These are phyloP conservation scores for Arabidopsis suecica DNA, from an alignment of 345 rosid species.

Conservation along the genomic window DNA sequence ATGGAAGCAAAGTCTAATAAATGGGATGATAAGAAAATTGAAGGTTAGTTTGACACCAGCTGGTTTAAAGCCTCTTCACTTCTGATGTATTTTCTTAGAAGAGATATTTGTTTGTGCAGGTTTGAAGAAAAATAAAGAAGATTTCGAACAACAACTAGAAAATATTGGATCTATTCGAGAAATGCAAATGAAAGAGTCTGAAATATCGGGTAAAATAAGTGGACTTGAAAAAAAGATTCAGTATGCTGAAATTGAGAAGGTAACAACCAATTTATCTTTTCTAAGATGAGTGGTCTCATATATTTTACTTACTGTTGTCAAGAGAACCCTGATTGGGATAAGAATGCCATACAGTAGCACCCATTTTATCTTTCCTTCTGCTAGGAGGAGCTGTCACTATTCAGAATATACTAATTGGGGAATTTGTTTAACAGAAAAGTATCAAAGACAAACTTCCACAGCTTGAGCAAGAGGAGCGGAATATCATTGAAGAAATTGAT, in stretches of 20 bases:
- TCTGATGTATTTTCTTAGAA: constrained; percentile 27
- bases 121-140: constrained; percentile 76
- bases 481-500: constrained; percentile 65
- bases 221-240: constrained; percentile 97
- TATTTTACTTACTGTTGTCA: constrained; percentile 10
- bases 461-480: constrained; percentile 75
- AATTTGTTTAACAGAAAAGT: constrained; percentile 67
- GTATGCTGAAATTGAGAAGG: constrained; percentile 97
- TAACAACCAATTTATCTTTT: constrained; percentile 37
- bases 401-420: constrained; percentile 16
- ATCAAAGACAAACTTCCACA: constrained; percentile 79
- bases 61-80: constrained; percentile 38
- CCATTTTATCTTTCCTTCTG: constrained; percentile 13
- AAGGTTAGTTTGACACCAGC: constrained; percentile 58
- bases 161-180: constrained; percentile 93
- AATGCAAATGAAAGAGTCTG: constrained; percentile 93
- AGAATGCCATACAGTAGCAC: constrained; percentile 14
- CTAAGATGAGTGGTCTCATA: constrained; percentile 16
- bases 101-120: constrained; percentile 52
- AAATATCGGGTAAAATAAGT: constrained; percentile 89
- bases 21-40: constrained; percentile 96
- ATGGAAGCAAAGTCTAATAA: constrained; percentile 97
- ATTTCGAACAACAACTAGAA: constrained; percentile 74
- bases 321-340: constrained; percentile 1
- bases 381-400: constrained; percentile 27